Conservation (phyloP, 2,329 filamentous ascomycete genomes). For the Pseudocercospora eumusae region DNA sequence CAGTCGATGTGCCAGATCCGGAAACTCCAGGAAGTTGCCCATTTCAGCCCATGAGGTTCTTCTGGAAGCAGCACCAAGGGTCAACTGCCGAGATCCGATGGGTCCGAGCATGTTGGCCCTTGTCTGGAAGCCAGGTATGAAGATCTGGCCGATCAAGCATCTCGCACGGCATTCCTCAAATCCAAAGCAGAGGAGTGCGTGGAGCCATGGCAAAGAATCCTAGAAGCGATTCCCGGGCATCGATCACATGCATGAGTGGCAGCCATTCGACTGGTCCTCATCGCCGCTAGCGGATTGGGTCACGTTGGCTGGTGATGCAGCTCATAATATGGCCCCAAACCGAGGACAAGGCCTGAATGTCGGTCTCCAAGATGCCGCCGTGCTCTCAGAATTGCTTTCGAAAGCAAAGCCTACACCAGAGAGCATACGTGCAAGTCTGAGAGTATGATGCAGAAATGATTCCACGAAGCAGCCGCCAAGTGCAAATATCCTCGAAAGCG, state of each 20-base stretch:
- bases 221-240: slow-evolving; percentile 16
- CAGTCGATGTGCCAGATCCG: slow-evolving; percentile 14
- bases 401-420: background rate
- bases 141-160: slow-evolving; percentile 16
- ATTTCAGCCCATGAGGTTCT: slow-evolving; percentile 22
- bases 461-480: slow-evolving; percentile 14
- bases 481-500: slow-evolving; percentile 13
- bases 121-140: too few species aligned
- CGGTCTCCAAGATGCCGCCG: slow-evolving; percentile 19
- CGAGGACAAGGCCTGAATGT: slow-evolving; percentile 21
- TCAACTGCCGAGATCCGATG: too few species aligned
- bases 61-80: too few species aligned
- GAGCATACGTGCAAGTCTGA: slow-evolving; percentile 6
- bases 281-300: slow-evolving; percentile 16
- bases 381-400: slow-evolving; percentile 5
- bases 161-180: slow-evolving; percentile 20
- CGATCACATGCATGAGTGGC: slow-evolving; percentile 17
- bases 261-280: slow-evolving; percentile 20
- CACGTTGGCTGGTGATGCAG: slow-evolving; percentile 27
- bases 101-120: too few species aligned
- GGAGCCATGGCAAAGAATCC: slow-evolving; percentile 21
- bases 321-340: slow-evolving; percentile 19
- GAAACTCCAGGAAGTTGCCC: slow-evolving; percentile 15
- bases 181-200: slow-evolving; percentile 17
- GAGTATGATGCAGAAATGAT: slow-evolving; percentile 24